phyloP scores from a whole-genome alignment of 257 asterid species.

The Salvia rosmarinus region DNA sequence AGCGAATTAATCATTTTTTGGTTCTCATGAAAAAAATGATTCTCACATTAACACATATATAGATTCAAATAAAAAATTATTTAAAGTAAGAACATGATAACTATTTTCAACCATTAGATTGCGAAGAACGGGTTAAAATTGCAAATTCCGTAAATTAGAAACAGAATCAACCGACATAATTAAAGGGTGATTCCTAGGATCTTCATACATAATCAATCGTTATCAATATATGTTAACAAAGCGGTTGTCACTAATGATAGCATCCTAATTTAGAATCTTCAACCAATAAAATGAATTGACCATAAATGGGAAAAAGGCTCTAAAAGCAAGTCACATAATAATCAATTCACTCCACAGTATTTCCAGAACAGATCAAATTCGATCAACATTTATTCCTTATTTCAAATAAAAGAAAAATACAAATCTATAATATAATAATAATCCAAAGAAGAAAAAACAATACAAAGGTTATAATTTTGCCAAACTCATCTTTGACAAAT shows the following conservation, averaged over 20 bases:
- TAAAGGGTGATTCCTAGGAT: not conserved
- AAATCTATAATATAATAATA: not conserved
- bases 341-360: not conserved
- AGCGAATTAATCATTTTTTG: no score
- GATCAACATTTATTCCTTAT: constrained; percentile 29
- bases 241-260: not conserved
- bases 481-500: constrained; percentile 21
- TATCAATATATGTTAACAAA: not conserved
- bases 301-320: not conserved
- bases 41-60: no score
- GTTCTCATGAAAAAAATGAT: no score
- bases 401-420: constrained; percentile 13
- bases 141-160: not conserved
- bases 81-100: no score
- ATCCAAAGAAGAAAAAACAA: not conserved
- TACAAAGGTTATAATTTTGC: not conserved
- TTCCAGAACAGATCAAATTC: not conserved
- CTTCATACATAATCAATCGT: not conserved
- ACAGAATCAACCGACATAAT: not conserved
- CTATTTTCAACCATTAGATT: no score
- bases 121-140: not conserved
- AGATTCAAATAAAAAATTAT: no score
- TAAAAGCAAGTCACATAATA: not conserved
- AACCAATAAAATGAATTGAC: not conserved
- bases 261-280: not conserved